phyloP scores from a whole-genome alignment of 768 basidiomycete genomes.

The Panaeolus papilionaceus region DNA sequence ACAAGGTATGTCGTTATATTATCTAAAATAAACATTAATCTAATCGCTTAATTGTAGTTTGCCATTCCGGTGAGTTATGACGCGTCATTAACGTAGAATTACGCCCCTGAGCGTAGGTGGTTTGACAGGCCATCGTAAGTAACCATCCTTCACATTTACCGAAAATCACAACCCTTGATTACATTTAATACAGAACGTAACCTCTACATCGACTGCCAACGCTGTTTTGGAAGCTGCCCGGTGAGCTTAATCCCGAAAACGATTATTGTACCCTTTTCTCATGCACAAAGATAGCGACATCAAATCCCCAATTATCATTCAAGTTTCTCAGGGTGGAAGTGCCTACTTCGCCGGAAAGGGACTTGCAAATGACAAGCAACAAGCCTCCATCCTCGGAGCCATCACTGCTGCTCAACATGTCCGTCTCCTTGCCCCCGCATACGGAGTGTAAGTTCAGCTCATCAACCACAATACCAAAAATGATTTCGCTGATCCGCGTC shows the following conservation, averaged over 20 bases:
- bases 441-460: slow-evolving; percentile 80
- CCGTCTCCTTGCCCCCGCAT: slow-evolving; percentile 84
- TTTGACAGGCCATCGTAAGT: slow-evolving; percentile 76
- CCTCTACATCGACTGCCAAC: slow-evolving; percentile 94
- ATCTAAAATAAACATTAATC: slow-evolving; percentile 13
- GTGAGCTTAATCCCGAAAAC: slow-evolving; percentile 41
- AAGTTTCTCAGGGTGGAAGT: slow-evolving; percentile 95
- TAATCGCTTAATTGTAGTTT: slow-evolving; percentile 53
- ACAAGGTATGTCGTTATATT: slow-evolving; percentile 63
- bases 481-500: slow-evolving; percentile 15
- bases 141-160: slow-evolving; percentile 16
- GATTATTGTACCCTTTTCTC: slow-evolving; percentile 22
- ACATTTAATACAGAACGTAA: slow-evolving; percentile 74
- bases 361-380: slow-evolving; percentile 91
- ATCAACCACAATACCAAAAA: slow-evolving; percentile 10
- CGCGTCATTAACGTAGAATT: slow-evolving; percentile 11
- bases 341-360: slow-evolving; percentile 99
- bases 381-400: slow-evolving; percentile 94
- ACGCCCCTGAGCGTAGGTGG: slow-evolving; percentile 14
- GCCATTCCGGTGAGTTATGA: slow-evolving; percentile 77
- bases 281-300: slow-evolving; percentile 66
- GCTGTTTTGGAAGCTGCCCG: slow-evolving; percentile 96
- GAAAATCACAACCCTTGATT: slow-evolving; percentile 13
- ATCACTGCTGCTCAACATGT: slow-evolving; percentile 92
- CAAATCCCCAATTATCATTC: slow-evolving; percentile 97